Evolutionary conservation across 2,329 filamentous ascomycete species (phyloP).

Genomic region (Hymenoscyphus infarciens): DNA sequence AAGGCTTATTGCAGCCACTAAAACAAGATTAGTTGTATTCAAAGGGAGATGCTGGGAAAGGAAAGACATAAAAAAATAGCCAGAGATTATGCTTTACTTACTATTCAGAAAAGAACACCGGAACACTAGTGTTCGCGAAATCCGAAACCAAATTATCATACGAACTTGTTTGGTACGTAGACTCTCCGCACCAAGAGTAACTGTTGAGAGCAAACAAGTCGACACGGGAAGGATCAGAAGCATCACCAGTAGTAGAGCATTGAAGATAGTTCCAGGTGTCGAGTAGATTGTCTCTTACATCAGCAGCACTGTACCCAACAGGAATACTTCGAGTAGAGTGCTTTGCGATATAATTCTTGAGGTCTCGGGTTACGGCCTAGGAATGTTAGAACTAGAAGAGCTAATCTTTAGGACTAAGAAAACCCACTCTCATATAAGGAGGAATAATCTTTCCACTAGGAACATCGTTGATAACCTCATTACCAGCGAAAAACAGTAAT

Average conservation of each 20-base stretch:
- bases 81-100: constrained; percentile 1
- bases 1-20: constrained; percentile 66
- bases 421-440: constrained; percentile 57
- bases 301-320: constrained; percentile 77
- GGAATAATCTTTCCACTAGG: constrained; percentile 56
- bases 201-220: constrained; percentile 79
- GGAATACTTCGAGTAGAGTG: constrained; percentile 66
- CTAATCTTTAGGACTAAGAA: neutral
- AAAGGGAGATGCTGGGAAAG: neutral
- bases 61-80: neutral
- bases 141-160: constrained; percentile 61
- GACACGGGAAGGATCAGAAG: constrained; percentile 58
- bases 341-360: constrained; percentile 77
- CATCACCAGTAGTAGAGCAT: constrained; percentile 55
- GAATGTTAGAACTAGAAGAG: constrained; percentile 29
- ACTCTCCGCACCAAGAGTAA: constrained; percentile 68
- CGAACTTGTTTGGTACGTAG: constrained; percentile 58
- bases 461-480: constrained; percentile 71
- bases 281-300: constrained; percentile 68
- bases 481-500: constrained; percentile 72
- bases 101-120: constrained; percentile 78
- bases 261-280: constrained; percentile 74
- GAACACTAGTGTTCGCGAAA: constrained; percentile 64
- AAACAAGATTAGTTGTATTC: neutral
- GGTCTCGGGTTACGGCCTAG: constrained; percentile 70